Conservation (phyloP, 2,329 filamentous ascomycete species). For the Phaeosphaeria sp. region DNA sequence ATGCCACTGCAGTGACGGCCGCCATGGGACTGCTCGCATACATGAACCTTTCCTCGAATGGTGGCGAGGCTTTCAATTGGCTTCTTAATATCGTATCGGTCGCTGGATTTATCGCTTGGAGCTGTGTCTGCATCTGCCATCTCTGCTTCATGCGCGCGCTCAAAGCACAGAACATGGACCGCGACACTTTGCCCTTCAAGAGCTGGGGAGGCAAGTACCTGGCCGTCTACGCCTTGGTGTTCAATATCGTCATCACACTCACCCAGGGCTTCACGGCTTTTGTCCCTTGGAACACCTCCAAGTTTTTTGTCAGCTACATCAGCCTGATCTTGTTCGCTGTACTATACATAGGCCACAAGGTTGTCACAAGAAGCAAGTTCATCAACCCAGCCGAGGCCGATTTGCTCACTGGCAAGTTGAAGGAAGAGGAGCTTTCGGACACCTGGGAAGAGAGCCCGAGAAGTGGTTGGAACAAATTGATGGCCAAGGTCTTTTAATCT, state of each 20-base stretch:
- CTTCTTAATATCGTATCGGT: conserved; percentile 49
- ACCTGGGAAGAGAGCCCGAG: conserved; percentile 43
- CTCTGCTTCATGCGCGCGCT: conserved; percentile 47
- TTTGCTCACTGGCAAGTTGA: conserved; percentile 49
- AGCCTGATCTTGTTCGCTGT: conserved; percentile 49
- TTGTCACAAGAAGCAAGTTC: conserved; percentile 45
- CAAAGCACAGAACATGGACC: conserved; percentile 45
- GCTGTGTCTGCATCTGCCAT: conserved; percentile 49
- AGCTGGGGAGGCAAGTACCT: conserved; percentile 42
- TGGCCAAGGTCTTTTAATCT: conserved; percentile 34
- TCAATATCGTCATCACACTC: conserved; percentile 49
- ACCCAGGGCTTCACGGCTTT: conserved; percentile 52
- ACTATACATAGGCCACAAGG: conserved; percentile 68
- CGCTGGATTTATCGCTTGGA: conserved; percentile 51
- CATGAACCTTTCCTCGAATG: conserved; percentile 70
- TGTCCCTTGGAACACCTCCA: conserved; percentile 44
- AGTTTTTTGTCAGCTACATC: conserved; percentile 50
- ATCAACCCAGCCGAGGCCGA: conserved; percentile 52
- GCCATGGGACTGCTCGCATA: conserved; percentile 70
- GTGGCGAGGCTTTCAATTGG: conserved; percentile 64
- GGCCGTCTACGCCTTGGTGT: conserved; percentile 47
- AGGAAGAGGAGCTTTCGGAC: conserved; percentile 33
- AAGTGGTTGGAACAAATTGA: conserved; percentile 39
- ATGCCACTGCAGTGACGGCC: conserved; percentile 52
- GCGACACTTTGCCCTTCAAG: conserved; percentile 48